phyloP scores from a whole-genome alignment of 1,284 basidiomycete genomes.

The Cutaneotrichosporon curvatum region DNA sequence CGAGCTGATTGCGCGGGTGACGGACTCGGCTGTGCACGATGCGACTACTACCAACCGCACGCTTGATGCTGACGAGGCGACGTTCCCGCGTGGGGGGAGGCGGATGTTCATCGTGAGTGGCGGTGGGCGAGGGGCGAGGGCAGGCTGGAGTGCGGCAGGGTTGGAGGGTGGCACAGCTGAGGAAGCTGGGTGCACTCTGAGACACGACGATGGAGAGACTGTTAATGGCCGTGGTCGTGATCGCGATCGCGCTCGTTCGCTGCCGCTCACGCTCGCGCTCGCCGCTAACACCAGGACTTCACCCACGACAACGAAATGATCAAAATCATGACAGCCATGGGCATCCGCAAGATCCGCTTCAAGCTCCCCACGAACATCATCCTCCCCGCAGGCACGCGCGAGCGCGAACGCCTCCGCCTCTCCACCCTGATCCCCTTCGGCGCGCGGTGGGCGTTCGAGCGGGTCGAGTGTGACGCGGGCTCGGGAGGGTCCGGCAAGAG shows the following conservation, averaged over 20 bases:
- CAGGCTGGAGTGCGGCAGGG: too few species aligned
- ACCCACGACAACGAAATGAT: slow-evolving; percentile 76
- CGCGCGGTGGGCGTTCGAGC: slow-evolving; percentile 33
- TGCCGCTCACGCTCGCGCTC: slow-evolving; percentile 41
- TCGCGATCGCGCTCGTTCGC: neutral
- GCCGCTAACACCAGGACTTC: slow-evolving; percentile 52
- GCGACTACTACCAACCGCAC: slow-evolving; percentile 72
- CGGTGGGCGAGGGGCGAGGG: too few species aligned
- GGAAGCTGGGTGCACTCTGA: too few species aligned
- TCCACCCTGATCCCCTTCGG: slow-evolving; percentile 39
- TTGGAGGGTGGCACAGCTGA: too few species aligned
- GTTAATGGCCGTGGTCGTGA: too few species aligned
- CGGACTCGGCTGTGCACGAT: slow-evolving; percentile 56
- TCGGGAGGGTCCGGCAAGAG: slow-evolving; percentile 26
- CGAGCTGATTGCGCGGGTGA: slow-evolving; percentile 73
- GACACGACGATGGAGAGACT: too few species aligned
- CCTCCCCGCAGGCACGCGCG: slow-evolving; percentile 9
- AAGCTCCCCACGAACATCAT: slow-evolving; percentile 1
- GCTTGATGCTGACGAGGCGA: slow-evolving; percentile 56
- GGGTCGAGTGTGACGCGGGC: slow-evolving; percentile 33
- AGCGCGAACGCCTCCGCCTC: slow-evolving; percentile 25
- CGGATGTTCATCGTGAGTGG: slow-evolving; percentile 38
- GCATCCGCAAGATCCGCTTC: slow-evolving; percentile 51
- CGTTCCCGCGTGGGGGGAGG: slow-evolving; percentile 56
- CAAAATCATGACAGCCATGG: slow-evolving; percentile 65